Evolutionary conservation across 2,329 filamentous ascomycete species (phyloP).

Genomic region (Alternaria gansuensis): DNA sequence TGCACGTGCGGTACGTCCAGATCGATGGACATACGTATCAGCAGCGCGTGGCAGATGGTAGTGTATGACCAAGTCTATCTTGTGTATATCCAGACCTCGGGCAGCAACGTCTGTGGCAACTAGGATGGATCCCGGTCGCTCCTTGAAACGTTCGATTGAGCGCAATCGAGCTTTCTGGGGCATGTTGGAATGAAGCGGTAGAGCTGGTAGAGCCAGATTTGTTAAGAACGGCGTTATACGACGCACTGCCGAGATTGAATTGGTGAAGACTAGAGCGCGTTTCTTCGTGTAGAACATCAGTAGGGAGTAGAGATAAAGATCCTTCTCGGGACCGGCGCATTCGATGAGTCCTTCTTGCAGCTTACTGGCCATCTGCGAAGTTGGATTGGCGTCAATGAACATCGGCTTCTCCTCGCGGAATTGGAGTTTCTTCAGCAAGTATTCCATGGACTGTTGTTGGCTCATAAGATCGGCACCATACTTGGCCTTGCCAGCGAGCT

Average conservation of each 20-base stretch:
- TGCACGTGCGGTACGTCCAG: slow-evolving; percentile 90
- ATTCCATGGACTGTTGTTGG: slow-evolving; percentile 87
- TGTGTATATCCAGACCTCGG: slow-evolving; percentile 89
- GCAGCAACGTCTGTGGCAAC: slow-evolving; percentile 94
- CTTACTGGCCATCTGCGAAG: slow-evolving; percentile 84
- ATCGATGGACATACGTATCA: slow-evolving; percentile 94
- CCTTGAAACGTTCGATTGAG: slow-evolving; percentile 87
- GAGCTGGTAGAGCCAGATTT: slow-evolving; percentile 77
- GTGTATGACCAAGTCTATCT: slow-evolving; percentile 88
- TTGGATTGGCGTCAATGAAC: slow-evolving; percentile 91
- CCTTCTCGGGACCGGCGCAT: slow-evolving; percentile 94
- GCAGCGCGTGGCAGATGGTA: slow-evolving; percentile 94
- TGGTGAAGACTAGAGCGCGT: slow-evolving; percentile 90
- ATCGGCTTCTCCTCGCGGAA: slow-evolving; percentile 86
- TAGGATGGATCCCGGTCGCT: slow-evolving; percentile 71
- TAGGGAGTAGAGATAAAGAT: slow-evolving; percentile 90
- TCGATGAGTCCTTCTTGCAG: slow-evolving; percentile 91
- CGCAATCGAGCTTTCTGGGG: slow-evolving; percentile 93
- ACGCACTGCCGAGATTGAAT: slow-evolving; percentile 91
- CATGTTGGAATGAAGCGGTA: slow-evolving; percentile 92
- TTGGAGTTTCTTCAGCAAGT: slow-evolving; percentile 86
- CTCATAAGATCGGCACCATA: slow-evolving; percentile 68
- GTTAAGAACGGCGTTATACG: slow-evolving; percentile 85
- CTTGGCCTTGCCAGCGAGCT: slow-evolving; percentile 74
- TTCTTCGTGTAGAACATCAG: slow-evolving; percentile 82